Evolutionary conservation across 2,329 filamentous ascomycete genomes (phyloP), one percentile per base, ranked within the genome.

Genomic region (Penicillium sp.): DNA sequence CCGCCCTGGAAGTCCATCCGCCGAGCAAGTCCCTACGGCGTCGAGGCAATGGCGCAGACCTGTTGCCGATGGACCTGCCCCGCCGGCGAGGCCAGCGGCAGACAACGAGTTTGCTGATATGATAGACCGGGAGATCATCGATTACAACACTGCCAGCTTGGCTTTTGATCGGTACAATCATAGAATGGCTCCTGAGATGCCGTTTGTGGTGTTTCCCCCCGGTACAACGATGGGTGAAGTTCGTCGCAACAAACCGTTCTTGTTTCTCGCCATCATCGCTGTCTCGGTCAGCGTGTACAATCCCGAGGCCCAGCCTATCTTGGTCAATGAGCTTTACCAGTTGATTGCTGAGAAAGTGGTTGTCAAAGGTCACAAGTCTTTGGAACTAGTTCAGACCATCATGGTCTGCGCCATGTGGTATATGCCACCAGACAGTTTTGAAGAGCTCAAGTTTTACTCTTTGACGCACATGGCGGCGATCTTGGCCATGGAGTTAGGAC

Each of bases 381-480:
- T 96, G 16, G 92, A 96, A 71, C 78, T 96, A 6, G 85, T 95
- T 8, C 92, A 96, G 74, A 84, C 90, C 1, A 76, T 96, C 39
- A 82, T 90, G 54, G 78, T 96, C 3, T 81, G 85, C 6, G 85
- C 87, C n/a, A 83, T 92, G 18, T 96, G 91, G 90, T 95, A 96
- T 71, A 86, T 86, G 70, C 90, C 91, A 14, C 91, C 91, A 0
- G 87, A 93, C 61, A 83, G 89, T 64, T 90, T 90, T 55, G 90
- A 95, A 66, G 89, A 94, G 74, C 84, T 93, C 67, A 94, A 94
- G 69, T 95, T 94, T 71, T 96, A 94, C 75, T 90, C 93, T 75
- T 82, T 94, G 61, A 86, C 91, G 43, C 90, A 96, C 70, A 85
- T 91, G 67, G 88, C 89, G 2, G 87, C 87, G 45, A 83, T 91